phyloP scores from a whole-genome alignment of 305 asterid species.

The Rubia occidens region DNA sequence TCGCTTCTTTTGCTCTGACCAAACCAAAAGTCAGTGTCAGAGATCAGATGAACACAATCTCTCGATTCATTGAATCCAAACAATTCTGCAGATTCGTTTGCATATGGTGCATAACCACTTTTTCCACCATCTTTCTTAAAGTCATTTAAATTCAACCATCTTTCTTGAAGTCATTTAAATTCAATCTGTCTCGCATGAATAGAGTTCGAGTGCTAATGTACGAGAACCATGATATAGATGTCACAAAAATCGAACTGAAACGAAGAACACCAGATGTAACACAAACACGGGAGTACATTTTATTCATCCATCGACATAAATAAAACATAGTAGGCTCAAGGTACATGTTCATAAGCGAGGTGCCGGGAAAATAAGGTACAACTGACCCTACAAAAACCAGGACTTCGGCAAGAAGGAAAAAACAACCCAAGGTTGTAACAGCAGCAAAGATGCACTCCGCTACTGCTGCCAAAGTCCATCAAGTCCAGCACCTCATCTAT shows the following conservation, averaged over 20 bases:
- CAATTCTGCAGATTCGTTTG: background rate
- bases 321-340: conserved; percentile 23
- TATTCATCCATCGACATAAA: conserved; percentile 10
- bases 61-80: conserved; percentile 26
- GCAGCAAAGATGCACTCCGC: conserved; percentile 27
- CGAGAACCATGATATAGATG: background rate
- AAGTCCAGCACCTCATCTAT: conserved; percentile 21
- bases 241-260: background rate
- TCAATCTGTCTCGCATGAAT: background rate
- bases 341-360: conserved; percentile 29
- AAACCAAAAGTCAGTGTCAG: background rate
- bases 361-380: conserved; percentile 33
- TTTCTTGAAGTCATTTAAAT: too few relatives aligned
- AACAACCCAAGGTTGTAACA: conserved; percentile 42
- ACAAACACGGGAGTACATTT: background rate
- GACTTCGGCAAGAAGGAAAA: conserved; percentile 27
- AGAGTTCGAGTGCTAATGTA: background rate
- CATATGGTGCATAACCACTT: background rate
- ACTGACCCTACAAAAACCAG: conserved; percentile 33
- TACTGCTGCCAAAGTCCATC: conserved; percentile 29
- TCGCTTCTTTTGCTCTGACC: background rate
- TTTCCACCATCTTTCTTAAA: background rate
- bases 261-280: background rate
- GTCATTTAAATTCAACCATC: too few relatives aligned
- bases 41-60: background rate